Conservation (phyloP, 2,329 filamentous ascomycete species). For the Arachnopeziza araneosa region DNA sequence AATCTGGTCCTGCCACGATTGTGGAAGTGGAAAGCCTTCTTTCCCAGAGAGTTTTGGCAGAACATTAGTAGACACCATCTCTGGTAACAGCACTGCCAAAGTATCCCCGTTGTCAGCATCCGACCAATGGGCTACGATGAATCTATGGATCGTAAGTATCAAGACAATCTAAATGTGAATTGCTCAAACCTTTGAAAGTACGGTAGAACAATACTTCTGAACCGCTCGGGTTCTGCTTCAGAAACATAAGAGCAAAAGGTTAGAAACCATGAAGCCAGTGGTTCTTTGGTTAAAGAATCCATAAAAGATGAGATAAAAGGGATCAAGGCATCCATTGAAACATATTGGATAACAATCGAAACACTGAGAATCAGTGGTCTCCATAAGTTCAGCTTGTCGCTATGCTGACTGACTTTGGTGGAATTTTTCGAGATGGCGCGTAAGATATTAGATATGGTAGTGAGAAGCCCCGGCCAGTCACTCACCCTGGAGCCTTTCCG, state of each 20-base stretch:
- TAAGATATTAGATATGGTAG: slow-evolving; percentile 48
- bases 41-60: slow-evolving; percentile 49
- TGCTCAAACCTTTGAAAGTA: slow-evolving; percentile 66
- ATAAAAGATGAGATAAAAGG: slow-evolving; percentile 61
- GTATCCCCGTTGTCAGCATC: slow-evolving; percentile 59
- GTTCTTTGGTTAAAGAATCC: slow-evolving; percentile 58
- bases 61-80: slow-evolving; percentile 51
- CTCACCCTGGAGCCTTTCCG: slow-evolving; percentile 70
- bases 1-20: slow-evolving; percentile 69
- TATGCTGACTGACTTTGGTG: slow-evolving; percentile 19
- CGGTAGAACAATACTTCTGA: slow-evolving; percentile 70
- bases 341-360: slow-evolving; percentile 66
- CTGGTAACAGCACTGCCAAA: slow-evolving; percentile 62
- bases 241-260: slow-evolving; percentile 80
- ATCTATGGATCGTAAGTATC: slow-evolving; percentile 44
- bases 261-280: slow-evolving; percentile 68
- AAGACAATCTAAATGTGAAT: neutral
- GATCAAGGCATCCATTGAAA: slow-evolving; percentile 74
- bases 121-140: slow-evolving; percentile 69
- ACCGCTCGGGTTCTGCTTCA: slow-evolving; percentile 66
- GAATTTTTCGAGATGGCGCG: slow-evolving; percentile 39
- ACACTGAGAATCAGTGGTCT: slow-evolving; percentile 49
- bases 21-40: slow-evolving; percentile 52
- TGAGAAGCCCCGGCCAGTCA: slow-evolving; percentile 64
- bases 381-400: slow-evolving; percentile 46